These are phyloP conservation scores for Penicillium canariense DNA, from an alignment of 495 filamentous ascomycete species.

Conservation along the genomic window DNA sequence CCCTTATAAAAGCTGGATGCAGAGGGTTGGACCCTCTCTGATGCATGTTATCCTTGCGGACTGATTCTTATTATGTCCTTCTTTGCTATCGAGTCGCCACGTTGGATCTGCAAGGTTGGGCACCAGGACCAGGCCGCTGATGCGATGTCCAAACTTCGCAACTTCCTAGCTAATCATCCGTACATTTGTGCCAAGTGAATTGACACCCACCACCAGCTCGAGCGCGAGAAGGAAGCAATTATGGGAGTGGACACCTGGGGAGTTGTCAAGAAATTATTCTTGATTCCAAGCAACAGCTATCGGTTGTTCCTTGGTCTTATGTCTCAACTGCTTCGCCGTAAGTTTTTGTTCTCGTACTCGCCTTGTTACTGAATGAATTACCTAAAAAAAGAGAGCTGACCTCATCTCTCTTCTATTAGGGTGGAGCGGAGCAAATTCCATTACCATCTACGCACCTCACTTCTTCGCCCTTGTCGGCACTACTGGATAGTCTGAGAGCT, in stretches of 20 bases:
- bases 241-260: conserved; percentile 41
- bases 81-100: conserved; percentile 55
- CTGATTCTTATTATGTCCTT: conserved; percentile 52
- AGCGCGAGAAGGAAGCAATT: conserved; percentile 48
- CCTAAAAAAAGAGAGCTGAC: too few species aligned
- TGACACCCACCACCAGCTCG: conserved; percentile 47
- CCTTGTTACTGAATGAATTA: too few species aligned
- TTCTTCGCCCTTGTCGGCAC: conserved; percentile 59
- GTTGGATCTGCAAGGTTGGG: conserved; percentile 53
- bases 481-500: conserved; percentile 53
- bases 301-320: conserved; percentile 49
- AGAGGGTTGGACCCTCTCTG: conserved; percentile 56
- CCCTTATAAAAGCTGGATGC: conserved; percentile 39
- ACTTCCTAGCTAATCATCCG: conserved; percentile 46
- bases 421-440: conserved; percentile 59
- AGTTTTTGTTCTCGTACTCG: too few species aligned
- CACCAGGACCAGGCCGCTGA: conserved; percentile 37
- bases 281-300: conserved; percentile 50
- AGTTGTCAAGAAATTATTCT: conserved; percentile 53
- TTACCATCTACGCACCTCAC: conserved; percentile 56
- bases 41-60: conserved; percentile 60
- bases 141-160: too few species aligned
- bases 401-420: too few species aligned
- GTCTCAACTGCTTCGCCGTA: conserved; percentile 52
- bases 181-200: conserved; percentile 51